Evolutionary conservation across 352 stramenopile genomes (phyloP).

Genomic region (Phytophthora kernoviae): DNA sequence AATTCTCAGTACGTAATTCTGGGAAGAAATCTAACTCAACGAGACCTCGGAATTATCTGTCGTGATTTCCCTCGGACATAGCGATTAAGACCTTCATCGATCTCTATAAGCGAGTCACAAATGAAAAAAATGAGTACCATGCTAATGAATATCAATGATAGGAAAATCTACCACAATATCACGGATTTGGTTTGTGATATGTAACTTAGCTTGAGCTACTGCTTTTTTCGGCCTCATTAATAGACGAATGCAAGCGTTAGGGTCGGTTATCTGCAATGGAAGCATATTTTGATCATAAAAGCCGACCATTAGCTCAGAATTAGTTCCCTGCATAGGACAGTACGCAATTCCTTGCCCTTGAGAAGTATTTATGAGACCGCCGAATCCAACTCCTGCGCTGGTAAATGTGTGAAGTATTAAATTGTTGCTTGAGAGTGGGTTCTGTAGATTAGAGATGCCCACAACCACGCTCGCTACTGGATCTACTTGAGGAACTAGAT

Average conservation of each 20-base stretch:
- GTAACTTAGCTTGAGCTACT: too few species aligned
- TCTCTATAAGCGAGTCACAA: slow-evolving; percentile 22
- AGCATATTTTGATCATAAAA: slow-evolving; percentile 23
- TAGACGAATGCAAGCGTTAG: slow-evolving; percentile 26
- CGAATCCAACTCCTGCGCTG: slow-evolving; percentile 19
- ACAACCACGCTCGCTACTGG: slow-evolving; percentile 9
- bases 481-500: slow-evolving; percentile 19
- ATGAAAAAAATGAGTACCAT: slow-evolving; percentile 13
- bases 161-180: slow-evolving; percentile 20
- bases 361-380: slow-evolving; percentile 13
- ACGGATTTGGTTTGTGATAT: slow-evolving; percentile 25
- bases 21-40: slow-evolving; percentile 14
- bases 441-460: slow-evolving; percentile 14
- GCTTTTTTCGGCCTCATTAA: slow-evolving; percentile 24
- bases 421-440: slow-evolving; percentile 25
- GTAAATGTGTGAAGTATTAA: slow-evolving; percentile 24
- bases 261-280: slow-evolving; percentile 17
- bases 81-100: slow-evolving; percentile 20
- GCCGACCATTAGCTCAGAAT: slow-evolving; percentile 8
- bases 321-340: too few species aligned
- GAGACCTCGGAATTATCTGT: too few species aligned
- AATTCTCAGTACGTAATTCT: slow-evolving; percentile 20
- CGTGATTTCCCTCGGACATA: slow-evolving; percentile 17
- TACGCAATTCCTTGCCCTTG: slow-evolving; percentile 21
- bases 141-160: slow-evolving; percentile 26